Conservation (phyloP, 345 rosid species). For the Gossypium longicalyx region DNA sequence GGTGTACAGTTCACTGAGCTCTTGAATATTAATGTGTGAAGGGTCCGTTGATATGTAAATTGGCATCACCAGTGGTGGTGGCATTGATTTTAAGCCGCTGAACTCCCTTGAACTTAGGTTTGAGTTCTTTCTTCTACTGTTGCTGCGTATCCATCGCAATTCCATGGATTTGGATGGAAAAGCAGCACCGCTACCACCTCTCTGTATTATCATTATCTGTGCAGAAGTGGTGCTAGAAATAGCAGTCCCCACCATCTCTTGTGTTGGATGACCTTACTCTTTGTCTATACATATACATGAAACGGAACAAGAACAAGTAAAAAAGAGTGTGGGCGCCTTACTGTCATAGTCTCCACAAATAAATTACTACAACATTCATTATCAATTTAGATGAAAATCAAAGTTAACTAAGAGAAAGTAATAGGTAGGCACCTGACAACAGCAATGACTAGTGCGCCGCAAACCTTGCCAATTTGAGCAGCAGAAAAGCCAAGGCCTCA, state of each 20-base stretch:
- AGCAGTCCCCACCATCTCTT: background rate
- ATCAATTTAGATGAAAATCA: background rate
- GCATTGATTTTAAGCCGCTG: slow-evolving; percentile 3
- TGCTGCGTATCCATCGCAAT: slow-evolving; percentile 41
- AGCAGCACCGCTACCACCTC: slow-evolving; percentile 7
- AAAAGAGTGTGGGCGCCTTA: background rate
- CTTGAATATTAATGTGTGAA: slow-evolving; percentile 40
- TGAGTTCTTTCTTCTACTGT: slow-evolving; percentile 20
- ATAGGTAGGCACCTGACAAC: slow-evolving; percentile 55
- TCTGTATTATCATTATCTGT: background rate
- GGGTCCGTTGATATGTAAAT: slow-evolving; percentile 58
- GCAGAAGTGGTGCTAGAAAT: background rate
- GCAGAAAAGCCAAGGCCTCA: slow-evolving; percentile 90
- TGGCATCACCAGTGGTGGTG: slow-evolving; percentile 37
- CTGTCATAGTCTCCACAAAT: background rate
- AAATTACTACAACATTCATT: background rate
- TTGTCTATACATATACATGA: background rate
- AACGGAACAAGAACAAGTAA: background rate
- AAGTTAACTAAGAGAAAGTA: background rate
- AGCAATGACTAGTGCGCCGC: slow-evolving; percentile 77
- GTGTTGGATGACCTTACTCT: background rate
- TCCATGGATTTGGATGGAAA: slow-evolving; percentile 39
- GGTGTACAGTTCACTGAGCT: slow-evolving; percentile 45
- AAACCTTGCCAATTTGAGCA: slow-evolving; percentile 79
- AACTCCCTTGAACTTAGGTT: slow-evolving; percentile 13